These are phyloP conservation scores for Penicillium egyptiacum DNA, from an alignment of 495 filamentous ascomycete species.

Conservation along the genomic window DNA sequence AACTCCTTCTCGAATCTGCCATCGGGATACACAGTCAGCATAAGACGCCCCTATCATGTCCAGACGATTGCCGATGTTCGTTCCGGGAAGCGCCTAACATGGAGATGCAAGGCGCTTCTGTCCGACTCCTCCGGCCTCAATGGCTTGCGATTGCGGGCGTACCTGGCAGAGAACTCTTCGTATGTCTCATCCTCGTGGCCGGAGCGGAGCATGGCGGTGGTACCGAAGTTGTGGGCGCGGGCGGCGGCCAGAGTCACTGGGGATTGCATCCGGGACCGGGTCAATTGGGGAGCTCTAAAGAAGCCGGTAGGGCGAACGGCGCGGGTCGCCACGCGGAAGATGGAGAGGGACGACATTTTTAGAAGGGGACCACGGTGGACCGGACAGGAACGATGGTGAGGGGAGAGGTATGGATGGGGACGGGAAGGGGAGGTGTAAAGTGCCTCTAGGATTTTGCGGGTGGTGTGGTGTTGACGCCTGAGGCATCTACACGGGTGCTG, in stretches of 20 bases:
- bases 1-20: constrained; percentile 98
- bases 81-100: constrained; percentile 16
- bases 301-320: constrained; percentile 61
- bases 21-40: constrained; percentile 30
- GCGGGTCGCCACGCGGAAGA: constrained; percentile 70
- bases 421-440: constrained; percentile 36
- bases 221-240: constrained; percentile 66
- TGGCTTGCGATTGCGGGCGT: constrained; percentile 45
- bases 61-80: constrained; percentile 7
- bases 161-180: constrained; percentile 98
- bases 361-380: constrained; percentile 26
- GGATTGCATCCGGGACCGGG: constrained; percentile 57
- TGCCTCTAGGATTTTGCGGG: constrained; percentile 50
- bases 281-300: constrained; percentile 57
- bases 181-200: constrained; percentile 89
- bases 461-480: constrained; percentile 45
- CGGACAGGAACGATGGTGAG: constrained; percentile 36
- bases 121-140: constrained; percentile 25
- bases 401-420: constrained; percentile 32
- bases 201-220: constrained; percentile 56
- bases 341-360: constrained; percentile 64
- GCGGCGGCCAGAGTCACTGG: constrained; percentile 51
- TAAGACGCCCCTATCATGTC: constrained; percentile 7
- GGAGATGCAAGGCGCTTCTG: constrained; percentile 3
- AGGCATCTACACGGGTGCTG: constrained; percentile 26